Conservation (phyloP, 225 moss, liverwort and hornwort genomes). For the Lunularia cruciata region DNA sequence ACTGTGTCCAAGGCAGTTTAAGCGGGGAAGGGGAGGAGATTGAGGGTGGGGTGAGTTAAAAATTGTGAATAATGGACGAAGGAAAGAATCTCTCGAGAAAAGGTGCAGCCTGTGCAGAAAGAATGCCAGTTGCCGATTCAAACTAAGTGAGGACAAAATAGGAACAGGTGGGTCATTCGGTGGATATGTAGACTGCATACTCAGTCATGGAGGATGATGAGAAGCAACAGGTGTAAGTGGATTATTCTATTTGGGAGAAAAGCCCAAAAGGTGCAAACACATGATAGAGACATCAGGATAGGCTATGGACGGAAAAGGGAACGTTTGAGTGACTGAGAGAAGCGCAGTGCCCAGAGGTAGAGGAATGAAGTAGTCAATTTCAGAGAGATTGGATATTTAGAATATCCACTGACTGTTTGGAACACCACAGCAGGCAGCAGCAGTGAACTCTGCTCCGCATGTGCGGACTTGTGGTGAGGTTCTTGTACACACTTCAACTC, state of each 20-base stretch:
- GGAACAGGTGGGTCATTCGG: background rate
- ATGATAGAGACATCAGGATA: slow-evolving; percentile 5
- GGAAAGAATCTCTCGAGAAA: no score
- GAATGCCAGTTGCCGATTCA: no score
- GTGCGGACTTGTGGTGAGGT: background rate
- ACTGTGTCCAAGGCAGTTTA: no score
- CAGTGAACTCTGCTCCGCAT: background rate
- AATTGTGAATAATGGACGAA: no score
- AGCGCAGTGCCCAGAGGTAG: background rate
- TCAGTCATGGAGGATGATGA: background rate
- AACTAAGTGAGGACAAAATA: slow-evolving; percentile 6
- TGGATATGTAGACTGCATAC: background rate
- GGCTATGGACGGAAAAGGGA: slow-evolving; percentile 7
- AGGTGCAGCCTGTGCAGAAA: no score
- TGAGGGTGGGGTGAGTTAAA: no score
- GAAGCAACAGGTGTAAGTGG: background rate
- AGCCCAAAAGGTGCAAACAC: background rate
- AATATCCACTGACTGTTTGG: slow-evolving; percentile 4
- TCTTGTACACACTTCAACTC: background rate
- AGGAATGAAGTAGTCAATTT: background rate
- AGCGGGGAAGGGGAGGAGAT: no score
- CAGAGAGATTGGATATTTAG: slow-evolving; percentile 3
- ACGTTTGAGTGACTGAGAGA: slow-evolving; percentile 6
- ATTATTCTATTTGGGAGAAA: background rate
- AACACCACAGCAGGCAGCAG: background rate